Evolutionary conservation across 495 filamentous ascomycete genomes (phyloP), one percentile per base, ranked within the genome.

Genomic region (Xylaria longipes): DNA sequence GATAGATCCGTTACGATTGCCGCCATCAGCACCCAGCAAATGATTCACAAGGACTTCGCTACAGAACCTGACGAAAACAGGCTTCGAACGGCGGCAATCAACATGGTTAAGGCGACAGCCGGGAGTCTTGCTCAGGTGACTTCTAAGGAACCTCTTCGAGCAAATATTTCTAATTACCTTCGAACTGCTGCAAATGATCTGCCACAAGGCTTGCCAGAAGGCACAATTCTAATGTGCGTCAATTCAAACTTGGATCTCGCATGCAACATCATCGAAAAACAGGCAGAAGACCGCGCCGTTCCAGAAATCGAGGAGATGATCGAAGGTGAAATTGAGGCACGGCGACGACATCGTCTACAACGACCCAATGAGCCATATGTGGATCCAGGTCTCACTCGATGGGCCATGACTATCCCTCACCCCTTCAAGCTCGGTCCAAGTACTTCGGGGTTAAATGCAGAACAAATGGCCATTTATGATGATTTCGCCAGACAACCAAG

Each of bases 1-100:
- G 96, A 99, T 77, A 89, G 96, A 31, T 99, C 96, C 20, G 94
- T 99, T 25, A 97, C 97, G 0, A 98, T 99, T 79, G 96, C 96
- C 43, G 94, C 95, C 8, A 98, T 99, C 48, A 95, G 95, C 6
- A 97, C 96, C 0, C 89, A 92, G 60, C 93, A 97, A 80, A 90
- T 99, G 77, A 91, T 99, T 37, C 91, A 90, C 65, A 99, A 98
- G 77, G 96, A 99, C 79, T 99, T 97, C 79, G 92, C 94, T 1
- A 96, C 92, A 61, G 96, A 99, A 77, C 89, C 91, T 2, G 93
- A 98, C 76, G 94, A 97, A 82, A 91, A 93, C 74, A 90, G 91
- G 68, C 87, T 98, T 57, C 90, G 93, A 60, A 90, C 89, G 58
- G 90, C 95, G 27, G 94, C 97, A 9, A 91, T 95, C 69, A 96